These are phyloP conservation scores for Fusarium sublunatum DNA, from an alignment of 2,329 filamentous ascomycete genomes.

Conservation along the genomic window DNA sequence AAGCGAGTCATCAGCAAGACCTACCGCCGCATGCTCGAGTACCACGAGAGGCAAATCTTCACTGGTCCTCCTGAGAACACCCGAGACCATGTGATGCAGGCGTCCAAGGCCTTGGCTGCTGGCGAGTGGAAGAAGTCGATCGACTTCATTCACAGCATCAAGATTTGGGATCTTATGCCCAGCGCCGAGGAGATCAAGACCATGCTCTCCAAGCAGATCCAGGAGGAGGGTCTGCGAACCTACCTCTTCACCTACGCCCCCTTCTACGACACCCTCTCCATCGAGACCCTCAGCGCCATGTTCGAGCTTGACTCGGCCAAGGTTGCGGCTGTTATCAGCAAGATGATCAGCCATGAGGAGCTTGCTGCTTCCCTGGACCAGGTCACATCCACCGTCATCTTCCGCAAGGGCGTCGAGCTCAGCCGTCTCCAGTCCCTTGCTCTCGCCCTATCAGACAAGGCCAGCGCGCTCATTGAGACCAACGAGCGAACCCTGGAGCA, in stretches of 20 bases:
- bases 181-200: constrained; percentile 92
- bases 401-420: constrained; percentile 99
- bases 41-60: constrained; percentile 99
- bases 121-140: constrained; percentile 99
- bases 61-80: constrained; percentile 99
- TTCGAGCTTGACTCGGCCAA: constrained; percentile 94
- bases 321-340: constrained; percentile 94
- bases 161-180: constrained; percentile 99
- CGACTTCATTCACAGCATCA: constrained; percentile 94
- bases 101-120: constrained; percentile 93
- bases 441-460: constrained; percentile 94
- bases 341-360: constrained; percentile 99
- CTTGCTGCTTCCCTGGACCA: constrained; percentile 96
- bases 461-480: constrained; percentile 92
- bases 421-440: constrained; percentile 95
- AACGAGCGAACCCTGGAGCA: constrained; percentile 98
- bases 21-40: constrained; percentile 98
- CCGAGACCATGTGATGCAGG: constrained; percentile 98
- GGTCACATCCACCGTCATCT: constrained; percentile 96
- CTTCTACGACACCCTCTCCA: constrained; percentile 96
- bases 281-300: constrained; percentile 88
- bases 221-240: constrained; percentile 96
- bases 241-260: constrained; percentile 99
- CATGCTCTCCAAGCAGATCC: constrained; percentile 98
- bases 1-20: constrained; percentile 99